Conservation (phyloP, 129 eudicot species). For the Erigeron canadensis region DNA sequence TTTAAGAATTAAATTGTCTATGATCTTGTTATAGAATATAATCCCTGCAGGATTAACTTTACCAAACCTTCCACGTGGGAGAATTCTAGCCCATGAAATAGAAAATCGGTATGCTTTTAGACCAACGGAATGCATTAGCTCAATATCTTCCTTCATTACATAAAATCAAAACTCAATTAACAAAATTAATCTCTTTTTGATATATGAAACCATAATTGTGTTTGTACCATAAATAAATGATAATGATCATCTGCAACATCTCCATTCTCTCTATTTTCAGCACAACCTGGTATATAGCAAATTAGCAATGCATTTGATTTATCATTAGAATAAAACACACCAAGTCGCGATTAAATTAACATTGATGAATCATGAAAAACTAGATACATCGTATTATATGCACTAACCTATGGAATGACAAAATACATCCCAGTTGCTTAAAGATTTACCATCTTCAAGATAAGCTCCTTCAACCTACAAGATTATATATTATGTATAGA, state of each 20-base stretch:
- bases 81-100: conserved; percentile 83
- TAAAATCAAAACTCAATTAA: background rate
- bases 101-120: conserved; percentile 71
- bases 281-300: conserved; percentile 21
- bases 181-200: background rate
- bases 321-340: background rate
- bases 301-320: background rate
- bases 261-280: conserved; percentile 46
- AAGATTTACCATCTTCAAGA: conserved; percentile 76
- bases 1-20: conserved; percentile 53
- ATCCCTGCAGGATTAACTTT: conserved; percentile 54
- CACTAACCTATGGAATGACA: conserved; percentile 40
- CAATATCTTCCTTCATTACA: conserved; percentile 65
- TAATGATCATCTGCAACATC: conserved; percentile 79
- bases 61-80: conserved; percentile 80
- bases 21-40: conserved; percentile 54
- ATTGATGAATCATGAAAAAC: background rate
- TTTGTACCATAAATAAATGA: conserved; percentile 72
- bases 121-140: conserved; percentile 64
- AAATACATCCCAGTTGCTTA: conserved; percentile 75
- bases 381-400: background rate
- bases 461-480: conserved; percentile 84
- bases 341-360: background rate
- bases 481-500: no score
- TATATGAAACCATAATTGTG: background rate